Evolutionary conservation across 2,329 filamentous ascomycete species (phyloP).

Genomic region (Neocucurbitaria cava): DNA sequence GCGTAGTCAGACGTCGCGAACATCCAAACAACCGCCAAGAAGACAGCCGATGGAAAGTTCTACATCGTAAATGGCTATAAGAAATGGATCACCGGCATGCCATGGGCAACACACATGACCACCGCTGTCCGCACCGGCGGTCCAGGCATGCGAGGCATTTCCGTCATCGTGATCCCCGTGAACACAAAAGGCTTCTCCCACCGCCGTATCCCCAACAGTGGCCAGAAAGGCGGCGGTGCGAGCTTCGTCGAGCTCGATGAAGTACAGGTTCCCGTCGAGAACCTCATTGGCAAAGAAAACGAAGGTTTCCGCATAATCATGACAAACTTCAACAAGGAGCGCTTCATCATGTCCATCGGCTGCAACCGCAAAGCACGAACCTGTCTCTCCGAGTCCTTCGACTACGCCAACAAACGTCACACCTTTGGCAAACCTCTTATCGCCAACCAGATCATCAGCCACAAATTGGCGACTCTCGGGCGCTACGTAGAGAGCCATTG

Average conservation of each 20-base stretch:
- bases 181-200: slow-evolving; percentile 58
- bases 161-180: slow-evolving; percentile 64
- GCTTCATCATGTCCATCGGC: slow-evolving; percentile 64
- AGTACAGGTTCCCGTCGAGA: slow-evolving; percentile 61
- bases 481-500: slow-evolving; percentile 67
- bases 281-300: slow-evolving; percentile 63
- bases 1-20: slow-evolving; percentile 66
- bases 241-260: slow-evolving; percentile 65
- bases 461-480: slow-evolving; percentile 66
- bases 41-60: slow-evolving; percentile 76
- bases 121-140: slow-evolving; percentile 68
- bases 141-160: slow-evolving; percentile 61
- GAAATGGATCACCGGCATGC: slow-evolving; percentile 72
- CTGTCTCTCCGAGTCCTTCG: slow-evolving; percentile 61
- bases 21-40: slow-evolving; percentile 69
- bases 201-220: slow-evolving; percentile 67
- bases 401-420: slow-evolving; percentile 59
- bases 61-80: slow-evolving; percentile 73
- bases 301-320: slow-evolving; percentile 65
- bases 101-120: slow-evolving; percentile 67
- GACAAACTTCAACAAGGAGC: slow-evolving; percentile 61
- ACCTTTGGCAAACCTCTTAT: slow-evolving; percentile 68
- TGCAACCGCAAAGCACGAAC: slow-evolving; percentile 65
- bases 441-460: slow-evolving; percentile 64
- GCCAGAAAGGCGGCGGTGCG: slow-evolving; percentile 70